Evolutionary conservation across 768 basidiomycete genomes (phyloP).

Genomic region (Amylocystis lapponica): DNA sequence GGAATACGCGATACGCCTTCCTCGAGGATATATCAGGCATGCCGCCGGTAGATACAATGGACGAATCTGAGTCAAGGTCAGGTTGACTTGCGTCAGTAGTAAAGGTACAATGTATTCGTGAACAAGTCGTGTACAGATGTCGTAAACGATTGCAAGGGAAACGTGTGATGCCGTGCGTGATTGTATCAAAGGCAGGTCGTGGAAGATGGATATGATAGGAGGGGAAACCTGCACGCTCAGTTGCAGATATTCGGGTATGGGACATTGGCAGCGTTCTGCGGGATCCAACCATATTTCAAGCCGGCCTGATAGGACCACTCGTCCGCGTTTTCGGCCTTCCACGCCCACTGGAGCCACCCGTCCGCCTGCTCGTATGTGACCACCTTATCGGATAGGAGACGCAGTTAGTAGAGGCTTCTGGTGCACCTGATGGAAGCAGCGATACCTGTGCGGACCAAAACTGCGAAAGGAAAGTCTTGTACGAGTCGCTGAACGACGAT

Average conservation of each 20-base stretch:
- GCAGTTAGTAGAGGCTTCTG: not conserved
- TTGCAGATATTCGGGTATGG: slow-evolving; percentile 62
- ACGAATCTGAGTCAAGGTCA: no score
- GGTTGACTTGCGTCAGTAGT: no score
- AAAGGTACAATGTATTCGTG: not conserved
- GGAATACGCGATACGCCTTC: no score
- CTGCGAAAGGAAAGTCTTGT: slow-evolving; percentile 78
- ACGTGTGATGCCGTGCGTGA: no score
- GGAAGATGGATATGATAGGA: not conserved
- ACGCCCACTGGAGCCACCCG: slow-evolving; percentile 81
- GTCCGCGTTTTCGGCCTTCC: slow-evolving; percentile 78
- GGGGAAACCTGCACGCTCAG: slow-evolving; percentile 13
- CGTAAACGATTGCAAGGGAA: no score
- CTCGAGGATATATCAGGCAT: no score
- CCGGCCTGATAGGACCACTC: slow-evolving; percentile 91
- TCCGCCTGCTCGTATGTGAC: slow-evolving; percentile 58
- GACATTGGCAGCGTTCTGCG: slow-evolving; percentile 44
- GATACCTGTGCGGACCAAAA: slow-evolving; percentile 81
- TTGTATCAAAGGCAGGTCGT: not conserved
- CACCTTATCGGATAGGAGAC: slow-evolving; percentile 11
- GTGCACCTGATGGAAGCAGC: slow-evolving; percentile 10
- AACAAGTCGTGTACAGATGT: no score
- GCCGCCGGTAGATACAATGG: no score
- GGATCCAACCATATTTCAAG: slow-evolving; percentile 80
- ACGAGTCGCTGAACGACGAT: slow-evolving; percentile 64